A percentile compares a stretch with the other conserved stretches of the same genome.
These are phyloP conservation scores for Cymodocea nodosa DNA, from an alignment of 116 monocot species.

Conservation along the genomic window DNA sequence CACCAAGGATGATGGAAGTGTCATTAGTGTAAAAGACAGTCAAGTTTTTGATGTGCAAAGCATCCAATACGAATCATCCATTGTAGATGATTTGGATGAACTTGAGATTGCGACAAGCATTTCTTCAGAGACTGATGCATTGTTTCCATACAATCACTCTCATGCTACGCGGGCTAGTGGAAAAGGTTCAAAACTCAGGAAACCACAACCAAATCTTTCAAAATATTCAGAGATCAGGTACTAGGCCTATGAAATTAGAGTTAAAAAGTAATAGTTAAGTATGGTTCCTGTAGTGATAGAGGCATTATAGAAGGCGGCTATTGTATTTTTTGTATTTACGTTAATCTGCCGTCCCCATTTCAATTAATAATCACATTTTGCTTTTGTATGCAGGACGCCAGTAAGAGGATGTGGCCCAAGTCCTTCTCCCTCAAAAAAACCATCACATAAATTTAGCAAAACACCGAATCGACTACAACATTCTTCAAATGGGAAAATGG, in stretches of 20 bases:
- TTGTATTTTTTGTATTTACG: background rate
- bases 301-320: background rate
- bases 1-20: conserved; percentile 6
- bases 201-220: conserved; percentile 31
- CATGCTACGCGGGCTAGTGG: conserved; percentile 16
- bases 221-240: conserved; percentile 61
- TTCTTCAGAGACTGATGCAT: conserved; percentile 67
- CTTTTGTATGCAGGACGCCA: conserved; percentile 26
- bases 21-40: conserved; percentile 29
- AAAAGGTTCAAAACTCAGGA: conserved; percentile 46
- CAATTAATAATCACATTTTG: background rate
- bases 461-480: conserved; percentile 4
- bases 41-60: conserved; percentile 34
- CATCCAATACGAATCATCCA: conserved; percentile 24
- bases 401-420: conserved; percentile 26
- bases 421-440: conserved; percentile 19
- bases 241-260: background rate
- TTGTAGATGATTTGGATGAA: conserved; percentile 67
- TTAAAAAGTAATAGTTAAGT: background rate
- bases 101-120: conserved; percentile 67
- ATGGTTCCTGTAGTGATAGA: background rate
- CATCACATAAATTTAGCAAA: background rate
- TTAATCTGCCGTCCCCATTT: background rate
- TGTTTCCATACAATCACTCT: conserved; percentile 37
- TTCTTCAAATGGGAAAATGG: conserved; percentile 2